Evolutionary conservation across 169 alveolate genomes (phyloP), one percentile per base, ranked within the genome.

Genomic region (Theileria annulata): DNA sequence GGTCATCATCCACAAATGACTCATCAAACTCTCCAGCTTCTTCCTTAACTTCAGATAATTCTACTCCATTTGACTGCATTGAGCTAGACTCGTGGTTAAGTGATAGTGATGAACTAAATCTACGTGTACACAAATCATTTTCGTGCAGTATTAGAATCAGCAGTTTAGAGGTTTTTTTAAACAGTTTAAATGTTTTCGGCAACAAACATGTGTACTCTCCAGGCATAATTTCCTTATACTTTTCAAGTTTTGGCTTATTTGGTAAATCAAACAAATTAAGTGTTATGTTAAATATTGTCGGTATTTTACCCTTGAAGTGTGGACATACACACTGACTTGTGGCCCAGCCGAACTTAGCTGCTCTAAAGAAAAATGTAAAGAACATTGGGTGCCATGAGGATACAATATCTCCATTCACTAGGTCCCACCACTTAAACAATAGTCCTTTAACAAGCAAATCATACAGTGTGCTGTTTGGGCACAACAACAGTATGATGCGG

Each of bases 301-400:
- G 81, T 6, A 82, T 4, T 28, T 56, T 64, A 10, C 30, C 75
- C 3, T 76, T 75, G 23, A 82, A 64, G 49, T 54, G 47, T 21
- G 68, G 37, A 56, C 47, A 30, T 54, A 82, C 42, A 19, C 85
- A 75, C 13, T 75, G 25, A 12, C 85, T 85, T 12, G 77, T 63
- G 1, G 89, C 89, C 89, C 89, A 82, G 28, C 75, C 89, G 63
- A 67, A 82, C 60, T 82, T 82, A 13, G 71, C 77, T 15, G 86
- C 89, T 70, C 89, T 54, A 35, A 69, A 17, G 31, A 82, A 63
- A 17, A 82, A 70, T 25, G 75, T 63, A 10, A 69, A 21, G 80
- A 82, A 72, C 76, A 75, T 47, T 4, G 89, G 58, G 59, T 75
- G 68, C 89, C 89, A 82, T n/a, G 84, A 75, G 31, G 54, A 51